Evolutionary conservation across 2,329 filamentous ascomycete genomes (phyloP).

Genomic region (Aspergillus clavatus): DNA sequence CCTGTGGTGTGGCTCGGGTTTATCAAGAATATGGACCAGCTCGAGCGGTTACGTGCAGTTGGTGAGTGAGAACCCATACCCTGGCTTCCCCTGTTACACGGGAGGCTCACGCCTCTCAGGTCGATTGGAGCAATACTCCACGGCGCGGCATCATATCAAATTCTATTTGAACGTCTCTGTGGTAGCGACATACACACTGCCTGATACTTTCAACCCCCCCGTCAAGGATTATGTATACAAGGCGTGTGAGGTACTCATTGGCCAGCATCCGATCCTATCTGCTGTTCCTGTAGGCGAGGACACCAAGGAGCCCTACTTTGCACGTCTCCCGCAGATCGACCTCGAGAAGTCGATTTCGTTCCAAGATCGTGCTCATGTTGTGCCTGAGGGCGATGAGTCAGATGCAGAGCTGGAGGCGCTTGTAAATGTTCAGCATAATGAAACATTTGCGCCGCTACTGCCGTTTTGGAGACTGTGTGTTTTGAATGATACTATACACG

Average conservation of each 20-base stretch:
- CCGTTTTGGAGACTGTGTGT: slow-evolving; percentile 46
- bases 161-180: slow-evolving; percentile 45
- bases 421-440: slow-evolving; percentile 40
- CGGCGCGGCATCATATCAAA: slow-evolving; percentile 38
- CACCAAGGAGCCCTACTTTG: slow-evolving; percentile 40
- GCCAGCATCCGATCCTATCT: slow-evolving; percentile 41
- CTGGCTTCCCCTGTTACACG: background rate
- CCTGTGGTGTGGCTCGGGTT: too few species aligned
- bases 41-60: slow-evolving; percentile 27
- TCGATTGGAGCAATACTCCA: slow-evolving; percentile 43
- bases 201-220: slow-evolving; percentile 18
- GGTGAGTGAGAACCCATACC: slow-evolving; percentile 21
- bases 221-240: slow-evolving; percentile 32
- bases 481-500: slow-evolving; percentile 23
- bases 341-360: slow-evolving; percentile 37
- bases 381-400: slow-evolving; percentile 16
- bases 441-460: slow-evolving; percentile 29
- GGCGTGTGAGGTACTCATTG: slow-evolving; percentile 36
- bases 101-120: slow-evolving; percentile 25
- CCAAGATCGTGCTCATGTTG: slow-evolving; percentile 18
- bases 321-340: slow-evolving; percentile 41
- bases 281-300: slow-evolving; percentile 41
- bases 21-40: slow-evolving; percentile 48
- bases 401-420: slow-evolving; percentile 42
- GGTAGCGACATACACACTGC: slow-evolving; percentile 35